A percentile compares a stretch with the other conserved stretches of the same genome.
Conservation (phyloP, 495 filamentous ascomycete species). For the Penicillium flavigenum region DNA sequence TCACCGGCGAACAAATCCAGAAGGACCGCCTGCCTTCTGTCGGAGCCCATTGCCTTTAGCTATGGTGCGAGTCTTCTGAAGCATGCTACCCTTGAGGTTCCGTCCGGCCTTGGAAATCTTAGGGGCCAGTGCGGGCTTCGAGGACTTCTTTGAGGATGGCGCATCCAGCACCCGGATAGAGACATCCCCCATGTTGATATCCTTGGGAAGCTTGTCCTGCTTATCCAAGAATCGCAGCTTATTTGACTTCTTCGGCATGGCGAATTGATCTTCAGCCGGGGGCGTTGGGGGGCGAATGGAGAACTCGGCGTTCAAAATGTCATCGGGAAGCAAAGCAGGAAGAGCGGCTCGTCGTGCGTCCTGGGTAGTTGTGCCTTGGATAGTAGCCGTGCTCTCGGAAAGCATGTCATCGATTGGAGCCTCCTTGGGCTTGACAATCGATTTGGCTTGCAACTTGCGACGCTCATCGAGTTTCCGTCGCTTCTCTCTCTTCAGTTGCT, state of each 20-base stretch:
- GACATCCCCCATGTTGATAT: constrained; percentile 52
- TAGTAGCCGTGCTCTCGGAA: constrained; percentile 44
- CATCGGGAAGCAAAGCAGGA: constrained; percentile 53
- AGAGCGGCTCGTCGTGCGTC: constrained; percentile 40
- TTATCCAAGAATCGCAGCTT: constrained; percentile 54
- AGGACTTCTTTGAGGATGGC: constrained; percentile 33
- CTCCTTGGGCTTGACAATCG: constrained; percentile 36
- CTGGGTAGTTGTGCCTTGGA: constrained; percentile 44
- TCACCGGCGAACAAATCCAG: constrained; percentile 47
- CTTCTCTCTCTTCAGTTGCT: constrained; percentile 46
- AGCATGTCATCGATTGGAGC: constrained; percentile 32
- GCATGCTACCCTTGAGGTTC: constrained; percentile 50
- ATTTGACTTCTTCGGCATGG: constrained; percentile 36
- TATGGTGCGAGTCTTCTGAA: constrained; percentile 40
- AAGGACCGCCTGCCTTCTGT: constrained; percentile 36
- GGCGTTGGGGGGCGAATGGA: constrained; percentile 41
- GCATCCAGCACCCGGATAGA: constrained; percentile 53
- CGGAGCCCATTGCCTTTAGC: constrained; percentile 42
- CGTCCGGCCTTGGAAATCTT: constrained; percentile 49
- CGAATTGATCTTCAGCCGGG: constrained; percentile 29
- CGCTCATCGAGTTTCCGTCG: constrained; percentile 49
- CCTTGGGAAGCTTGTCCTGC: constrained; percentile 53
- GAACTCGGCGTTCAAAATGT: constrained; percentile 51
- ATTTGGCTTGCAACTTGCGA: constrained; percentile 50
- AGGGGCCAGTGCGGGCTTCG: constrained; percentile 45